Evolutionary conservation across 2,329 filamentous ascomycete genomes (phyloP), one percentile per base, ranked within the genome.

Genomic region (Chrysoporthe cubensis): DNA sequence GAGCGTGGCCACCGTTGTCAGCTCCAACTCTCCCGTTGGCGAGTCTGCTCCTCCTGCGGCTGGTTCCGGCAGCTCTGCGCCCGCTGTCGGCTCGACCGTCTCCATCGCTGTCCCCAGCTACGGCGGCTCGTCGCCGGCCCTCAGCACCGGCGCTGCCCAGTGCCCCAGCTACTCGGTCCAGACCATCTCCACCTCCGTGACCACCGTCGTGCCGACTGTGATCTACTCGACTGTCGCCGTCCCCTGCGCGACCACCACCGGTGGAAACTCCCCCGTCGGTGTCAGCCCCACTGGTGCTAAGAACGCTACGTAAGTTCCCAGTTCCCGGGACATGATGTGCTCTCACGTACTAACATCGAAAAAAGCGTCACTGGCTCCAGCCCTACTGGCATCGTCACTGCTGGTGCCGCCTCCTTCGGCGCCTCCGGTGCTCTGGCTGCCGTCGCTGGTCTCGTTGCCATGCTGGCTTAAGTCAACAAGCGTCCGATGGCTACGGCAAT

Each of bases 371-470:
- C 72, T 67, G 74, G 73, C 71, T 74, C 77, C 71, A 76, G 79
- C 69, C 72, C 76, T 66, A 74, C 76, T 62, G 75, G 78, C 68
- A 74, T 75, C 71, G 79, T 83, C 73, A 85, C 82, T 63, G 85
- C 81, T 71, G 86, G 83, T 76, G 86, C 86, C 72, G 80, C 81
- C 74, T 80, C 82, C 75, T 76, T 88, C 74, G 80, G 81, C 71
- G 84, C 82, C 81, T 87, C 85, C 70, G 82, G 81, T 75, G 70
- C 83, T 75, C 78, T 87, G 75, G 86, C 86, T 77, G 85, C 82
- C 72, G 81, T 79, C 61, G 86, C 83, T 78, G 86, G 84, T 80
- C 76, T 85, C 66, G 82, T 80, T 70, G 86, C 84, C 76, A 78
- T 86, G 75, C 78, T 88, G 75, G 83, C 82, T 77, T 88, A 88